Percentiles rank a stretch among this genome's conserved stretches.
phyloP scores from a whole-genome alignment of 2,329 filamentous ascomycete species.

The Trematosphaeria pertusa region DNA sequence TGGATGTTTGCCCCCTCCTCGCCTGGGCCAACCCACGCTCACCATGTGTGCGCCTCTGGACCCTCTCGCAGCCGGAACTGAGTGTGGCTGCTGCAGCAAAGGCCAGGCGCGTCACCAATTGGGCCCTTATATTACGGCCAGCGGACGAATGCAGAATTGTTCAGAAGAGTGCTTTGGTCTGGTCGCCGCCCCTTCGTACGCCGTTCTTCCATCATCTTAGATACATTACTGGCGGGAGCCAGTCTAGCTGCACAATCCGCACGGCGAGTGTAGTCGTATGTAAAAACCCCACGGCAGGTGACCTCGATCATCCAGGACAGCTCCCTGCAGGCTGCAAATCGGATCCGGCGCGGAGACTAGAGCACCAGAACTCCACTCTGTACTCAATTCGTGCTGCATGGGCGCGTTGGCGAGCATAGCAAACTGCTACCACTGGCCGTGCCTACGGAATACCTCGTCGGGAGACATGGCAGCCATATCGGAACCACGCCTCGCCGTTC shows the following conservation, averaged over 20 bases:
- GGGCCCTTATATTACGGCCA: conserved; percentile 9
- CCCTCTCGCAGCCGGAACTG: conserved; percentile 1
- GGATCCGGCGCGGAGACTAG: conserved; percentile 22
- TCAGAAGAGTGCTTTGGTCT: background rate
- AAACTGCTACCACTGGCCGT: conserved; percentile 16
- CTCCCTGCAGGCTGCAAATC: conserved; percentile 27
- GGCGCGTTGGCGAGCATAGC: conserved; percentile 31
- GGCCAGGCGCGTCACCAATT: conserved; percentile 11
- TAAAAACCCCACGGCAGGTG: conserved; percentile 17
- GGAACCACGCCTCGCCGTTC: conserved; percentile 9
- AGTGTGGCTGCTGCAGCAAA: no score
- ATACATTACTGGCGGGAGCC: no score
- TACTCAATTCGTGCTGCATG: conserved; percentile 32
- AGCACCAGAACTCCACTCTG: no score
- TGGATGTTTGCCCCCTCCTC: conserved; percentile 13
- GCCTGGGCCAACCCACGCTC: conserved; percentile 21
- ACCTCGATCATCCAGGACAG: conserved; percentile 23
- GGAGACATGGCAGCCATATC: conserved; percentile 13
- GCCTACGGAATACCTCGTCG: conserved; percentile 6
- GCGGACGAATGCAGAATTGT: conserved; percentile 7
- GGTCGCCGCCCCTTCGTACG: background rate
- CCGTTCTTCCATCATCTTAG: no score
- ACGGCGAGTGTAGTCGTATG: no score
- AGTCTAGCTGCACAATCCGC: no score
- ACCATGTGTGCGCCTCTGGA: conserved; percentile 17